Evolutionary conservation across 306 rosid species (phyloP).

Genomic region (Benincasa hispida): DNA sequence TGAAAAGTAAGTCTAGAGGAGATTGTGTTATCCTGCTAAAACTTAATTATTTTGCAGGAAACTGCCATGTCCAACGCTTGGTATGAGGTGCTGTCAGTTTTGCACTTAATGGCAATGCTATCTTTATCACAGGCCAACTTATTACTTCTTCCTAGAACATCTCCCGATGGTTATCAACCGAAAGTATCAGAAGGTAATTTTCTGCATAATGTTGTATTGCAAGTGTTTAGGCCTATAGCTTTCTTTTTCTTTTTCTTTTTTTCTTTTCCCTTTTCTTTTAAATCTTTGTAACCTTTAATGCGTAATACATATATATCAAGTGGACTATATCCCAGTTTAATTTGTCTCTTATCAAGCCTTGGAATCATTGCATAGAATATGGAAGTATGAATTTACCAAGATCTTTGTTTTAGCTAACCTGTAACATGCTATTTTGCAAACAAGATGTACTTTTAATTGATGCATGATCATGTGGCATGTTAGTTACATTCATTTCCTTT

Average conservation of each 20-base stretch:
- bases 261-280: not conserved
- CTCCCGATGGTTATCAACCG: slow-evolving; percentile 70
- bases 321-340: not conserved
- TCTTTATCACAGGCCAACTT: slow-evolving; percentile 77
- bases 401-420: not conserved
- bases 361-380: not conserved
- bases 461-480: not conserved
- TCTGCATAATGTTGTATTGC: not conserved
- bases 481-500: not conserved
- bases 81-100: slow-evolving; percentile 94
- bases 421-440: not conserved
- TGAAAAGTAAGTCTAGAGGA: not conserved
- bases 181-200: slow-evolving; percentile 75
- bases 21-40: slow-evolving; percentile 8
- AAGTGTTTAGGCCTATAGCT: not conserved
- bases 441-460: not conserved
- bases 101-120: slow-evolving; percentile 88
- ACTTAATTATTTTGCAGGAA: slow-evolving; percentile 49
- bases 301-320: not conserved
- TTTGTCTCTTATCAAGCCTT: not conserved
- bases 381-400: not conserved
- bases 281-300: not conserved
- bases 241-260: not conserved
- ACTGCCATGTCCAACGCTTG: slow-evolving; percentile 75
- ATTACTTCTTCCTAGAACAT: slow-evolving; percentile 91